These are phyloP conservation scores for Blastobotrys serpentis DNA, from an alignment of 1,139 yeast genomes.

Conservation along the genomic window DNA sequence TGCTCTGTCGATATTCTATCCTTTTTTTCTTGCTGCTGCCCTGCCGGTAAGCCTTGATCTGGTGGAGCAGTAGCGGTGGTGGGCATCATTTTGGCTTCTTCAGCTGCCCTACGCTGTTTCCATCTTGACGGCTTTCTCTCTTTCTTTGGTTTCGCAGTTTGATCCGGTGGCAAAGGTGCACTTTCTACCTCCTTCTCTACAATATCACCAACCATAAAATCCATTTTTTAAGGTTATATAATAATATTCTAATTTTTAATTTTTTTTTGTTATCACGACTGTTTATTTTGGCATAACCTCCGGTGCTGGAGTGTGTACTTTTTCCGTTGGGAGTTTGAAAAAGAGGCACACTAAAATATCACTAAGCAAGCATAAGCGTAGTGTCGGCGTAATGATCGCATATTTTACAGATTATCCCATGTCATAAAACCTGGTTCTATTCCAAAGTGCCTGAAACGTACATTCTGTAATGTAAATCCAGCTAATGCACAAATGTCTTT, in stretches of 20 bases:
- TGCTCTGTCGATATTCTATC: background rate
- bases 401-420: no score
- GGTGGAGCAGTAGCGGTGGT: no score
- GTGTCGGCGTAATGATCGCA: no score
- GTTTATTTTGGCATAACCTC: no score
- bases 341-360: no score
- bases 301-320: background rate
- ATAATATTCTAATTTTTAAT: background rate
- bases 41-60: no score
- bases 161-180: conserved; percentile 40
- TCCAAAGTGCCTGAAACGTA: background rate
- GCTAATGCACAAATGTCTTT: background rate
- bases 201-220: conserved; percentile 61
- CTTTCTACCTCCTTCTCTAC: conserved; percentile 46
- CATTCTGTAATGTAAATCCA: background rate
- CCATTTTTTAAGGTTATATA: conserved; percentile 11
- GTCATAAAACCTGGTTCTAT: no score
- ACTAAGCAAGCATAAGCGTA: no score
- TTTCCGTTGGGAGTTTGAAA: background rate
- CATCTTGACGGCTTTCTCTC: conserved; percentile 42
- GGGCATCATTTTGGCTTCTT: no score
- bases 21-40: background rate
- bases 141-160: conserved; percentile 22
- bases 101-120: conserved; percentile 35
- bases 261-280: background rate